Percentiles rank a stretch among this genome's conserved stretches.
These are phyloP conservation scores for Zymoseptoria pseudotritici DNA, from an alignment of 2,329 filamentous ascomycete genomes.

Conservation along the genomic window DNA sequence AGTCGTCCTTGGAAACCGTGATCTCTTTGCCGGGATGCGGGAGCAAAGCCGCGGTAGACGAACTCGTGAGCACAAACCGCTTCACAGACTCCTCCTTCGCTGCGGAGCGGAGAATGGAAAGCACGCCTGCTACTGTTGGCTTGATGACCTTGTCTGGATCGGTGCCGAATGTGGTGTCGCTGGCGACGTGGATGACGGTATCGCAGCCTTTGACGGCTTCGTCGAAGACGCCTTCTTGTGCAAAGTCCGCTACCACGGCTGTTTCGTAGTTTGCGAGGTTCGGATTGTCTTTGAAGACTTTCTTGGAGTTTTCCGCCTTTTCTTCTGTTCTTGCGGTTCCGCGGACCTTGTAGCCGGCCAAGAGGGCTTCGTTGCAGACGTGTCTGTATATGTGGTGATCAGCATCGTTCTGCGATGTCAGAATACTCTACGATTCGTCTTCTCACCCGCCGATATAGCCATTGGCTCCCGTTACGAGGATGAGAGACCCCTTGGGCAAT, in stretches of 20 bases:
- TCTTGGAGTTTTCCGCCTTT: conserved; percentile 15
- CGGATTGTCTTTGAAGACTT: conserved; percentile 16
- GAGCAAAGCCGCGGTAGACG: conserved; percentile 30
- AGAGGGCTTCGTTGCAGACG: conserved; percentile 24
- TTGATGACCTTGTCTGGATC: conserved; percentile 40
- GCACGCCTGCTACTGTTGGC: conserved; percentile 26
- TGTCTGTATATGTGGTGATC: conserved; percentile 2
- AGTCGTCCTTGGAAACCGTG: conserved; percentile 25
- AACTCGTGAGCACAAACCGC: conserved; percentile 40
- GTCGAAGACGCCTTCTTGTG: conserved; percentile 33
- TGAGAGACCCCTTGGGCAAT: conserved; percentile 20
- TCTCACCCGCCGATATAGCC: conserved; percentile 23
- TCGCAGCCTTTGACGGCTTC: conserved; percentile 35
- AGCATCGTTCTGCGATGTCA: no score
- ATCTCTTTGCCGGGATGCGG: conserved; percentile 32
- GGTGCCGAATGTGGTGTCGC: conserved; percentile 32
- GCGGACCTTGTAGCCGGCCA: conserved; percentile 24
- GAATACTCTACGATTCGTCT: no score
- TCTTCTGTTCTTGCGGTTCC: conserved; percentile 21
- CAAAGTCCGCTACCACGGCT: conserved; percentile 15
- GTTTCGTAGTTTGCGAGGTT: conserved; percentile 17
- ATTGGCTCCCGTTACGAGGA: conserved; percentile 27
- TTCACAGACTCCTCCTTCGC: conserved; percentile 35
- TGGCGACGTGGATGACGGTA: conserved; percentile 42
- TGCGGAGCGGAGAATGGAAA: conserved; percentile 34